These are phyloP conservation scores for Hirschfeldia incana DNA, from an alignment of 345 rosid genomes.

Conservation along the genomic window DNA sequence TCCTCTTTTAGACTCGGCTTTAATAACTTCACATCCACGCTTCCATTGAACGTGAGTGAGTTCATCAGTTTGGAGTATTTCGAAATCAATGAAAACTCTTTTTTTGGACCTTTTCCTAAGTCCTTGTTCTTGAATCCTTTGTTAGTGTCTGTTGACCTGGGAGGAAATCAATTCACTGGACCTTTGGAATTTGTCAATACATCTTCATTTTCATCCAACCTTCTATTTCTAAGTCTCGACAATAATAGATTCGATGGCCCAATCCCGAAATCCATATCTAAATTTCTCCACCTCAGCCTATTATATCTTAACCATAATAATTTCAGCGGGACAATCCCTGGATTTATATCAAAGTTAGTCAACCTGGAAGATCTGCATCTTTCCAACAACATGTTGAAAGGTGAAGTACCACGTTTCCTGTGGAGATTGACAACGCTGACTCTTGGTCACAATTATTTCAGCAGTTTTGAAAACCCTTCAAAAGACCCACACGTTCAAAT, in stretches of 20 bases:
- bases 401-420: not conserved
- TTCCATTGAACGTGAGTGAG: conserved; percentile 8
- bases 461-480: not conserved
- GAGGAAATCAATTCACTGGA: not conserved
- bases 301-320: not conserved
- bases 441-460: not conserved
- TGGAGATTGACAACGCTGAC: not conserved
- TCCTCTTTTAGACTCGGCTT: not conserved
- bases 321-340: not conserved
- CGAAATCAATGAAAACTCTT: not conserved
- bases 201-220: not conserved
- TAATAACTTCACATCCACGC: conserved; percentile 9
- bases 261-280: conserved; percentile 3
- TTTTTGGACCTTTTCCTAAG: not conserved
- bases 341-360: not conserved
- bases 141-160: not conserved
- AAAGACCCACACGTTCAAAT: not conserved
- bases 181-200: not conserved
- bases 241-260: not conserved
- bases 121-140: not conserved
- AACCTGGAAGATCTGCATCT: not conserved
- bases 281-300: accelerated
- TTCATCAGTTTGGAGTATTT: not conserved
- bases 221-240: not conserved
- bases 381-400: conserved; percentile 4